A percentile compares a stretch with the other conserved stretches of the same genome.
Evolutionary conservation across 1,139 yeast species (phyloP).

Genomic region (Pichia sp.): DNA sequence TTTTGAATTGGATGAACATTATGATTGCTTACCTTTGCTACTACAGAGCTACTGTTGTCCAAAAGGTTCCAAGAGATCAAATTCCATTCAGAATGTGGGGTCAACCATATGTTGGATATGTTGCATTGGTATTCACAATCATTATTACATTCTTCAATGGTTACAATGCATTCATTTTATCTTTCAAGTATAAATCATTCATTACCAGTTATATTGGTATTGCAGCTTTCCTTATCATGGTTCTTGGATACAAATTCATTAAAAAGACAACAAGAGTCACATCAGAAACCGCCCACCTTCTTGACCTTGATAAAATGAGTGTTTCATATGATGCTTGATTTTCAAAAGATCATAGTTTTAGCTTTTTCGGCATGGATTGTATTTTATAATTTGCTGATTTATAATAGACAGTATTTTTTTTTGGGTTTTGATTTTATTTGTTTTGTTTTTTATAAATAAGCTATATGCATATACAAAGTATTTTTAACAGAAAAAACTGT

Average conservation of each 20-base stretch:
- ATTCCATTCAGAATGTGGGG: constrained; percentile 19
- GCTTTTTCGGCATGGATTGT: no score
- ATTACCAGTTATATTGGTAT: neutral
- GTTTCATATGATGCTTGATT: neutral
- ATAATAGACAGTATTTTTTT: no score
- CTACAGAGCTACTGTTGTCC: constrained; percentile 40
- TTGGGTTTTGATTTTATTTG: no score
- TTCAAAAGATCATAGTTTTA: no score
- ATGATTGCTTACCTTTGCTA: constrained; percentile 58
- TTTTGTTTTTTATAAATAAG: no score
- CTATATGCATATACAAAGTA: no score
- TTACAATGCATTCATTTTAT: neutral
- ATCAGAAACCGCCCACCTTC: neutral
- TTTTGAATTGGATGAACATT: constrained; percentile 37
- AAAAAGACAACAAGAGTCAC: neutral
- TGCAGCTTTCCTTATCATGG: neutral
- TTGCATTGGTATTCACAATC: constrained; percentile 21
- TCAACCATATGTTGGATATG: constrained; percentile 27
- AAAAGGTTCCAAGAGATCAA: constrained; percentile 15
- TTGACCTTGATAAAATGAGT: no score
- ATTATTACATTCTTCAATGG: constrained; percentile 13
- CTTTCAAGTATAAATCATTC: neutral
- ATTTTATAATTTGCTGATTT: no score
- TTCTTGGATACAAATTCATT: no score
- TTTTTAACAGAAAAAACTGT: no score